Evolutionary conservation across 2,329 filamentous ascomycete species (phyloP).

Genomic region (Chrysosporium queenslandicum): DNA sequence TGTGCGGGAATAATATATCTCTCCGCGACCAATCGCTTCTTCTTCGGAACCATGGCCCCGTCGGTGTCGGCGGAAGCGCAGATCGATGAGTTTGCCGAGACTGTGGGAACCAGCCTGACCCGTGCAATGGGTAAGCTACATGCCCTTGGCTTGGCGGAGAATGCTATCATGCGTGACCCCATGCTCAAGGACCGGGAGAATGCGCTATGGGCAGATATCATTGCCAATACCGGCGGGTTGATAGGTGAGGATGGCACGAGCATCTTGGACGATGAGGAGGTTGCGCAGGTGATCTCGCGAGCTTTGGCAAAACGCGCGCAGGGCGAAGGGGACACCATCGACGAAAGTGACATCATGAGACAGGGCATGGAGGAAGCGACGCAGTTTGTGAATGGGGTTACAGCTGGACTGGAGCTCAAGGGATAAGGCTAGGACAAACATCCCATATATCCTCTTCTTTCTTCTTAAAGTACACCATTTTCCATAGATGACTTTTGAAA

Average conservation of each 20-base stretch:
- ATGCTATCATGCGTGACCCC: conserved; percentile 66
- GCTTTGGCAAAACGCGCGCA: conserved; percentile 45
- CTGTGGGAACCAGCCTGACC: conserved; percentile 42
- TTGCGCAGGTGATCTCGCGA: conserved; percentile 55
- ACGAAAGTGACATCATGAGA: not conserved
- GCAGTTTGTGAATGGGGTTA: conserved; percentile 12
- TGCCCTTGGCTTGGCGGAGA: conserved; percentile 65
- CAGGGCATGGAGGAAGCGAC: not conserved
- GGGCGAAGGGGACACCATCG: not conserved
- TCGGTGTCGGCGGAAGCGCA: conserved; percentile 57
- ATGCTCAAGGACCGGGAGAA: conserved; percentile 38
- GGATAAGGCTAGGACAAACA: not conserved
- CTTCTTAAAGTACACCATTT: not conserved
- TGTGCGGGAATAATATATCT: conserved; percentile 62
- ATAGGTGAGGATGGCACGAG: conserved; percentile 48
- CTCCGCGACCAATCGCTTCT: conserved; percentile 68
- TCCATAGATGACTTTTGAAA: not conserved
- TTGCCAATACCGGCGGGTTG: conserved; percentile 42
- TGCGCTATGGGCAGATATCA: conserved; percentile 45
- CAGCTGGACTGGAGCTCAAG: conserved; percentile 13
- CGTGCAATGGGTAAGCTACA: conserved; percentile 56
- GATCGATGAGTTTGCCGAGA: conserved; percentile 30
- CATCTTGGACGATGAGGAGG: conserved; percentile 61
- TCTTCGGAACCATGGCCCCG: conserved; percentile 51
- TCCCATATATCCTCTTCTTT: not conserved